Evolutionary conservation across 2,329 filamentous ascomycete species (phyloP).

Genomic region (Apiospora aurea): DNA sequence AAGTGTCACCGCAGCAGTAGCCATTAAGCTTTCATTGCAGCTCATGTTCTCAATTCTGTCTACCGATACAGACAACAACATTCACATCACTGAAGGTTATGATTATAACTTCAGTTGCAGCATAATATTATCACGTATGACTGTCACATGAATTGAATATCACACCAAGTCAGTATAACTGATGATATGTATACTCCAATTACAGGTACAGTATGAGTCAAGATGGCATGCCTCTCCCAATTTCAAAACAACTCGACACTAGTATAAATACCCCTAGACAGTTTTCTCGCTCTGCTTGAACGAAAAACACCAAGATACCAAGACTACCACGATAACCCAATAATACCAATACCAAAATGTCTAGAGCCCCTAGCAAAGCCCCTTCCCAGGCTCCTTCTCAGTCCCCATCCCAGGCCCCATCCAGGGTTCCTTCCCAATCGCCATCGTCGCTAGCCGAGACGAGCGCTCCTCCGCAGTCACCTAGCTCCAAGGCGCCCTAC

Average conservation of each 20-base stretch:
- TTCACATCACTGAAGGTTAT: background rate
- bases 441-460: background rate
- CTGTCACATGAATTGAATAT: background rate
- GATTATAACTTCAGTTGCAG: background rate
- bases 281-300: background rate
- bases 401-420: background rate
- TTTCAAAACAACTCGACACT: no score
- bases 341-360: background rate
- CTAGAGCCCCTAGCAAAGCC: background rate
- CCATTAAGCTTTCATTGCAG: background rate
- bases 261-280: background rate
- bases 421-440: background rate
- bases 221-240: background rate
- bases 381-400: constrained; percentile 15
- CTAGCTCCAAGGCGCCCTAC: background rate
- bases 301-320: background rate
- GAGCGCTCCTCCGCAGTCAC: background rate
- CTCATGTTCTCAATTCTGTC: background rate
- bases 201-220: background rate
- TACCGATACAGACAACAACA: background rate
- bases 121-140: background rate
- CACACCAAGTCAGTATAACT: no score
- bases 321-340: background rate
- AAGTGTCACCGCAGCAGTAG: background rate
- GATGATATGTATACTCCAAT: no score